These are phyloP conservation scores for Lipomyces yamanashiensis DNA, from an alignment of 805 yeast species.

Conservation along the genomic window DNA sequence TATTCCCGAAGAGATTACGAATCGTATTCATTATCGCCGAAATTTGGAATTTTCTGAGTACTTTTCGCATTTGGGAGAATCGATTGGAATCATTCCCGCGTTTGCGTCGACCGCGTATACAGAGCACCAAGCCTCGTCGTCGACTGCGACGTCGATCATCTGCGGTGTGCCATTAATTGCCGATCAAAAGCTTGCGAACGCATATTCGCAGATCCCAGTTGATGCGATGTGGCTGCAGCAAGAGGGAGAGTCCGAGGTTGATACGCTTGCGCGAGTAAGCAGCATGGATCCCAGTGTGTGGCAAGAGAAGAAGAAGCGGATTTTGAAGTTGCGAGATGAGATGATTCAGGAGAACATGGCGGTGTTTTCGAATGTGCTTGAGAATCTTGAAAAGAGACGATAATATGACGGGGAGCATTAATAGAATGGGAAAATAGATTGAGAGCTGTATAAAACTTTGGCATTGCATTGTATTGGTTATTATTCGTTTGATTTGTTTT, in stretches of 20 bases:
- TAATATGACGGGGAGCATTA: not conserved
- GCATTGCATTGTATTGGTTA: not conserved
- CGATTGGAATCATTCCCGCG: conserved; percentile 31
- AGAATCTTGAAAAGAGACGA: conserved; percentile 14
- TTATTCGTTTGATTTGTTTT: not conserved
- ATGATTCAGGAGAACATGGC: conserved; percentile 27
- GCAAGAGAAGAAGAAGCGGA: conserved; percentile 33
- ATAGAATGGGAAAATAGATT: not conserved
- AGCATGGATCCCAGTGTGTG: conserved; percentile 35
- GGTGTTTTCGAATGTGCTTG: conserved; percentile 1
- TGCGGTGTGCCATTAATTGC: conserved; percentile 32
- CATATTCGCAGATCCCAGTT: conserved; percentile 31
- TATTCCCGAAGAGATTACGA: conserved; percentile 19
- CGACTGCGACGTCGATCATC: conserved; percentile 30
- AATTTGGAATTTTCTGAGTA: conserved; percentile 26
- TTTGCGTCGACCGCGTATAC: conserved; percentile 25
- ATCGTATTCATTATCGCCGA: conserved; percentile 16
- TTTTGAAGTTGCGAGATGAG: conserved; percentile 21
- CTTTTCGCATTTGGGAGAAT: conserved; percentile 22
- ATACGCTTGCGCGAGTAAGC: conserved; percentile 39
- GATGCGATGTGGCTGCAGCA: conserved; percentile 33
- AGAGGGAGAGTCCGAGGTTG: conserved; percentile 28
- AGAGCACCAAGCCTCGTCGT: conserved; percentile 32
- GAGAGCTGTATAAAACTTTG: not conserved
- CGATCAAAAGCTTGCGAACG: conserved; percentile 16